A percentile compares a stretch with the other conserved stretches of the same genome.
Evolutionary conservation across 306 rosid species (phyloP).

Genomic region (Fagus sylvatica): DNA sequence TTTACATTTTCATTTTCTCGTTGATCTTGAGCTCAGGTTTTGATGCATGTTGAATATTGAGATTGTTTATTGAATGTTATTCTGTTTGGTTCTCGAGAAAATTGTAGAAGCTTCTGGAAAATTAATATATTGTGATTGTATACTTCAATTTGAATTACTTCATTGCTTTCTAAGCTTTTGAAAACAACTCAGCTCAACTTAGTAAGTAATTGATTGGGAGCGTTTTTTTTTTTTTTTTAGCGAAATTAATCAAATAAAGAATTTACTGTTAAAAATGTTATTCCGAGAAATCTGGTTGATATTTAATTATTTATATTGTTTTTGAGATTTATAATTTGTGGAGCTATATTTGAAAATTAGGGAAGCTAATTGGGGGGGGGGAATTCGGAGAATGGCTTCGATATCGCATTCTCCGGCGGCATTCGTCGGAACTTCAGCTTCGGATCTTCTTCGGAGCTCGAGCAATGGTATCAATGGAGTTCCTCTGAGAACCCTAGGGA

Average conservation of each 20-base stretch:
- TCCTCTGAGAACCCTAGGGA: constrained; percentile 69
- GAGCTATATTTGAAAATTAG: constrained; percentile 23
- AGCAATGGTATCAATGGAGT: constrained; percentile 62
- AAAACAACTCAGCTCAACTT: constrained; percentile 18
- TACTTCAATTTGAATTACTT: constrained; percentile 11
- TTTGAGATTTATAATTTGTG: constrained; percentile 23
- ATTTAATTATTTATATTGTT: neutral
- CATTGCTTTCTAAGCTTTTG: constrained; percentile 16
- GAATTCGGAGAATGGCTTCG: constrained; percentile 58
- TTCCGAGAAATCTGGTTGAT: neutral
- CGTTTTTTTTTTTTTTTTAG: no score
- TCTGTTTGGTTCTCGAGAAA: neutral
- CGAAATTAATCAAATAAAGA: neutral
- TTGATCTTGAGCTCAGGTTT: neutral
- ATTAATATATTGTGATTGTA: neutral
- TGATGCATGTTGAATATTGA: neutral
- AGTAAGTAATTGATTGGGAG: constrained; percentile 19
- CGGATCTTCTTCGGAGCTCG: constrained; percentile 84
- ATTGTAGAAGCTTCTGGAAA: neutral
- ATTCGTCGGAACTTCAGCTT: constrained; percentile 58
- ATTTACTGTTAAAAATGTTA: constrained; percentile 10
- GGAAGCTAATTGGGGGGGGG: constrained; percentile 38
- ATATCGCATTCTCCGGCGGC: constrained; percentile 55
- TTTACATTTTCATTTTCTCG: neutral
- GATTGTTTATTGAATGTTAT: neutral